Evolutionary conservation across 768 basidiomycete species (phyloP), one percentile per base, ranked within the genome.

Genomic region (Lactifluus pinguis): DNA sequence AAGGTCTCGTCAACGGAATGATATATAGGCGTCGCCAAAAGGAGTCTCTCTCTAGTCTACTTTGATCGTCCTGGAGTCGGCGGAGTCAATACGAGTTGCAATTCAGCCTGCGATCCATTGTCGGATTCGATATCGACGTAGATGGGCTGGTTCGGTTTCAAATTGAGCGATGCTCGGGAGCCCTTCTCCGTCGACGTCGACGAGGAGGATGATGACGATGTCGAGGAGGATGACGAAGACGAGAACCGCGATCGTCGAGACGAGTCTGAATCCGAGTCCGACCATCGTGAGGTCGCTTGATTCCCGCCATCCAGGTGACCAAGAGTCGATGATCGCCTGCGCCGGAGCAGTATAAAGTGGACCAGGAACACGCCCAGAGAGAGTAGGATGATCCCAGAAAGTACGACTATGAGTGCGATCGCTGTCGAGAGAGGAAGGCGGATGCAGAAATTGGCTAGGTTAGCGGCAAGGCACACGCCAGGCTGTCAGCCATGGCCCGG

Each of bases 11-110:
- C n/a, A 19, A 19, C 6, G n/a, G 7, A n/a, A 19, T 9, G 2
- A n/a, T 25, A 25, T 25, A 25, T 25, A 25, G 25, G 25, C 25
- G 25, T 25, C 1, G 25, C 25, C 6, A 15, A 15, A 42, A 15
- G 17, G 6, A 29, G n/a, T 38, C 50, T 11, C n/a, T 21, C 1
- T 13, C 3, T 34, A 6, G 10, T 38, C 41, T 25, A 13, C 6
- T 21, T 17, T 50, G 44, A 47, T 49, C 11, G 36, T 52, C 36
- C 57, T 4, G 63, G 63, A 25, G 63, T 64, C 17, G 63, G 63
- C 34, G 63, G 63, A 21, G 63, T 64, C 63, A 64, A 44, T 14
- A 64, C 21, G 29, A 64, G 52, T 17, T 62, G 63, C 51, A 64
- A n/a, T 30, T 32, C 63, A 4, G 60, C 19, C 30, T 50, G 49